These are phyloP conservation scores for Aegilops speltoides DNA, from an alignment of 176 grass and related monocot species.

Conservation along the genomic window DNA sequence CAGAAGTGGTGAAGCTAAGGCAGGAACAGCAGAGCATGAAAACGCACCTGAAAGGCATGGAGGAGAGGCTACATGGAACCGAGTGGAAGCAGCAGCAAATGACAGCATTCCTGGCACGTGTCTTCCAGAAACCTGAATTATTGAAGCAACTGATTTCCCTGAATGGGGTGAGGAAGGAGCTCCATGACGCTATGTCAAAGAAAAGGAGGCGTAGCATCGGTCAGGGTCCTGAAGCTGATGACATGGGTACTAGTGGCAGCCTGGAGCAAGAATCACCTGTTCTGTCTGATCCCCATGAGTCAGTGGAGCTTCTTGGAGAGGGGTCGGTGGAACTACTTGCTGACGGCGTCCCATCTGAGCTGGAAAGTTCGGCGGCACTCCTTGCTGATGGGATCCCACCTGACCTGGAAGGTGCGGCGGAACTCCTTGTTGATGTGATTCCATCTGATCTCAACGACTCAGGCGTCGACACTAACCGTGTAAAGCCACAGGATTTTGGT, in stretches of 20 bases:
- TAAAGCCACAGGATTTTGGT: too few relatives aligned
- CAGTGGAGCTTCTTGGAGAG: constrained; percentile 13
- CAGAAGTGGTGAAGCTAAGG: constrained; percentile 80
- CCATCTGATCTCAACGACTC: constrained; percentile 15
- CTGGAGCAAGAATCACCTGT: constrained; percentile 32
- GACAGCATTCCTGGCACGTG: constrained; percentile 77
- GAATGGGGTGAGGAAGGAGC: constrained; percentile 66
- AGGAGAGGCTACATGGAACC: constrained; percentile 67
- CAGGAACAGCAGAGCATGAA: constrained; percentile 83
- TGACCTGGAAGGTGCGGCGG: not conserved
- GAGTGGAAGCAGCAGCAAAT: constrained; percentile 79
- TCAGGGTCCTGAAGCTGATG: constrained; percentile 41
- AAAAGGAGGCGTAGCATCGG: constrained; percentile 66
- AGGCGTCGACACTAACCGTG: not conserved
- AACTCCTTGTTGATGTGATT: constrained; percentile 17
- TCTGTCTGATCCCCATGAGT: constrained; percentile 29
- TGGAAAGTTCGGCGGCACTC: not conserved
- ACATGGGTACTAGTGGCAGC: constrained; percentile 32
- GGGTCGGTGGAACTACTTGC: not conserved
- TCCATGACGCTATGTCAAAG: constrained; percentile 74
- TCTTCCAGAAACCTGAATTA: constrained; percentile 67
- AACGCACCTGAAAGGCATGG: constrained; percentile 66
- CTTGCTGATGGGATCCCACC: not conserved
- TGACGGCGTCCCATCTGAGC: not conserved
- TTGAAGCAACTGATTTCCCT: constrained; percentile 60